Conservation (phyloP, 208 protist genomes). For the Tritrichomonas musculus region DNA sequence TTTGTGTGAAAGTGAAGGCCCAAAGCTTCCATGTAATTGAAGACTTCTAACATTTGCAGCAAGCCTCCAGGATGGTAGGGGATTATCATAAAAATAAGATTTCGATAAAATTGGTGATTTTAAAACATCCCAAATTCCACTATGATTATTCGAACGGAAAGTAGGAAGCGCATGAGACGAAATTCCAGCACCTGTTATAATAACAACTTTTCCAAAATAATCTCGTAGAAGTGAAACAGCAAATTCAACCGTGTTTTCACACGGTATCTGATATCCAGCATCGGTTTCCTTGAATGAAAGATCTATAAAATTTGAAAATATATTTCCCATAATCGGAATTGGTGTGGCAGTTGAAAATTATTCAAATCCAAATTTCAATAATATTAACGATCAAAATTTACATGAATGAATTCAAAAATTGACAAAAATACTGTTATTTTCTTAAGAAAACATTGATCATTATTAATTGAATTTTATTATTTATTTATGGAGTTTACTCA, state of each 20-base stretch:
- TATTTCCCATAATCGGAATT: neutral
- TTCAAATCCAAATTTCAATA: no score
- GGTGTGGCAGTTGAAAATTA: no score
- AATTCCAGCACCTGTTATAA: constrained; percentile 28
- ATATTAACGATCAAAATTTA: no score
- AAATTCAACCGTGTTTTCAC: neutral
- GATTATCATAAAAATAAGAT: neutral
- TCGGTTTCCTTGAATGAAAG: neutral
- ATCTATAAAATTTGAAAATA: neutral
- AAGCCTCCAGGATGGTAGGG: neutral
- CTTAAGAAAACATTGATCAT: no score
- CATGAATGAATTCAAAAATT: no score
- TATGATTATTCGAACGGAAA: neutral
- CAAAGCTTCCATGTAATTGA: neutral
- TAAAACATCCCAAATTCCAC: neutral
- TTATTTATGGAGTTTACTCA: no score
- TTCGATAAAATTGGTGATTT: neutral
- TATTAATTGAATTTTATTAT: no score
- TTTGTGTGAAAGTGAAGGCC: neutral
- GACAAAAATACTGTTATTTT: no score
- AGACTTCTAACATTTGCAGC: neutral
- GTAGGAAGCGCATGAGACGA: neutral
- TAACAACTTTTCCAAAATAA: neutral
- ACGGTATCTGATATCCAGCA: neutral
- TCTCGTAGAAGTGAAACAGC: neutral